Percentiles rank a stretch among this genome's conserved stretches.
Evolutionary conservation across 768 basidiomycete genomes (phyloP).

Genomic region (Holtermannia corniformis): DNA sequence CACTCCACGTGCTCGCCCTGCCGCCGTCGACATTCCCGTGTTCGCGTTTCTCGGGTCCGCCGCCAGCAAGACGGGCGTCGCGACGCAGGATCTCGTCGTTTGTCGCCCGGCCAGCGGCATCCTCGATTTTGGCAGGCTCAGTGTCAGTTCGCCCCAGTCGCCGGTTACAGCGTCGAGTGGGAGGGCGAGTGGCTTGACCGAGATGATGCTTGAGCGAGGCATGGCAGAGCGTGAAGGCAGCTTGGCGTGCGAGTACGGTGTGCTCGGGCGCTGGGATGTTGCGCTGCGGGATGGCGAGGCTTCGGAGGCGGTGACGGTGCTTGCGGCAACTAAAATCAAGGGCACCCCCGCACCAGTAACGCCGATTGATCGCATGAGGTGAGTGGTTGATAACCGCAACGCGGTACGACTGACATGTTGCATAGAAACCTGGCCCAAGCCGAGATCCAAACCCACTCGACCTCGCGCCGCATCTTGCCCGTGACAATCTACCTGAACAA

Average conservation of each 20-base stretch:
- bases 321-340: too few species aligned
- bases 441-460: conserved; percentile 66
- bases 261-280: neutral
- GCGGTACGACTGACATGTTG: neutral
- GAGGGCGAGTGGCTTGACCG: conserved; percentile 26
- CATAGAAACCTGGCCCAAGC: conserved; percentile 68
- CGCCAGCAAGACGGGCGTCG: too few species aligned
- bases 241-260: conserved; percentile 4
- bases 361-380: conserved; percentile 2
- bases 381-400: conserved; percentile 1
- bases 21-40: too few species aligned
- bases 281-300: neutral
- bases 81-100: conserved; percentile 17
- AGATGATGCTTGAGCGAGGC: conserved; percentile 24
- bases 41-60: too few species aligned
- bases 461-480: conserved; percentile 52
- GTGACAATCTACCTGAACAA: conserved; percentile 72
- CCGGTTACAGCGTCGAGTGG: neutral
- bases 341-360: too few species aligned
- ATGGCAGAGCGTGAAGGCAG: conserved; percentile 4
- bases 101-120: conserved; percentile 30
- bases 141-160: neutral
- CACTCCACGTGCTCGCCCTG: too few species aligned
- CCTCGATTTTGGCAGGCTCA: conserved; percentile 25
- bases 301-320: too few species aligned